Evolutionary conservation across 2,329 filamentous ascomycete genomes (phyloP), one percentile per base, ranked within the genome.

Genomic region (Pseudogymnoascus sp.): DNA sequence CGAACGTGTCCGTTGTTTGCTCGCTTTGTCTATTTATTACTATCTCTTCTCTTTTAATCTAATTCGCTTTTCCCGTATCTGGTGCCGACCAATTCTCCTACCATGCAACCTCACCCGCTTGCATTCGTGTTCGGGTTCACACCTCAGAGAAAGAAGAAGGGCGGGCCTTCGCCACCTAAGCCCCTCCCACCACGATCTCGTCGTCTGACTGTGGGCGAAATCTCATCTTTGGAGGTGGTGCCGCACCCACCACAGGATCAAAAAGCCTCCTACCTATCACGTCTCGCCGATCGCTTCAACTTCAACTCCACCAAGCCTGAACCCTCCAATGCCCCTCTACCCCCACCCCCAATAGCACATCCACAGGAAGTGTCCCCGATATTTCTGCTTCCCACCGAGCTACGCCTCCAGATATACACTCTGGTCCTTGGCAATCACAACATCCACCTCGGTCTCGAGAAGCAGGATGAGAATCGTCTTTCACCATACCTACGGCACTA

Each of bases 401-500:
- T 44, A 44, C 41, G 41, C 21, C 41, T 44, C 41, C 41, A 44
- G 41, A 44, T 44, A 44, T 44, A 44, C 41, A 44, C 41, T 44
- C 41, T 44, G 21, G 41, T 44, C 12, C 41, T 44, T 44, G 41
- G 41, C 41, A 44, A 44, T 44, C 41, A 21, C 41, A 44, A 44
- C 41, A 44, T 44, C 41, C 41, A 44, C 41, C 41, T 44, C 5
- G 41, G 41, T 44, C 41, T 44, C 21, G 41, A 44, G 41, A 44
- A 21, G 41, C 5, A 44, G 41, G 41, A 44, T 44, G 41, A 44
- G 27, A 44, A 44, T 44, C 41, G 41, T 27, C 41, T 7, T 44
- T 44, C 41, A 44, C 41, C 41, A 44, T 44, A 44, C 41, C 17
- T 44, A 44, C 41, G 41, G 41, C 41, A 44, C 21, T 44, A 44